Evolutionary conservation across 2,329 filamentous ascomycete genomes (phyloP).

Genomic region (Didymella sp.): DNA sequence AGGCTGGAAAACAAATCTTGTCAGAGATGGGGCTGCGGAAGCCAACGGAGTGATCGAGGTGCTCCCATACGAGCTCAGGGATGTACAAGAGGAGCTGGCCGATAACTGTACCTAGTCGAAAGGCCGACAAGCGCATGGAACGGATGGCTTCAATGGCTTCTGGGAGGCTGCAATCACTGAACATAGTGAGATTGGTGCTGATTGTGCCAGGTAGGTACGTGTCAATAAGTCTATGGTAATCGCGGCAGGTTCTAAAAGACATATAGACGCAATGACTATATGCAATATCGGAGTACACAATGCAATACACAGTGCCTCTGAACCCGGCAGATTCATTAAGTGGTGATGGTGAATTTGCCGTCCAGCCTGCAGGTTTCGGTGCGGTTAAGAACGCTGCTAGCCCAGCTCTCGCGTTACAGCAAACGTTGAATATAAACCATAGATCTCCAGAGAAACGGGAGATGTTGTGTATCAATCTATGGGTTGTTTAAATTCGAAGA

Average conservation of each 20-base stretch:
- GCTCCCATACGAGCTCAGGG: background rate
- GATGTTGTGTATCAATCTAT: no score
- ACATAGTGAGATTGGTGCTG: background rate
- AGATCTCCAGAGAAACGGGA: no score
- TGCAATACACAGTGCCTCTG: background rate
- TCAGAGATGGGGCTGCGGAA: background rate
- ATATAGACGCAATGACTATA: background rate
- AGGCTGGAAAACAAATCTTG: background rate
- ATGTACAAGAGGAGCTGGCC: background rate
- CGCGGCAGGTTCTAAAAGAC: background rate
- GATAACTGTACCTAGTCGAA: background rate
- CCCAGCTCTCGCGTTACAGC: no score
- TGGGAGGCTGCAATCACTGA: background rate
- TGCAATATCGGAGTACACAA: background rate
- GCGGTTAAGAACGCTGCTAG: background rate
- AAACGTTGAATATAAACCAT: no score
- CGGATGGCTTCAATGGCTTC: background rate
- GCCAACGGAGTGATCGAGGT: background rate
- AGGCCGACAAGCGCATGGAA: background rate
- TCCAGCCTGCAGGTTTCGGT: no score
- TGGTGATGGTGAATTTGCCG: no score
- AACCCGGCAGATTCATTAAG: background rate
- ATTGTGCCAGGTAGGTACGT: background rate
- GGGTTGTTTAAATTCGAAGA: no score
- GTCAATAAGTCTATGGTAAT: background rate